Evolutionary conservation across 192 early-diverging fungal genomes (phyloP), one percentile per base, ranked within the genome.

Genomic region (Rhizophagus prolifer): DNA sequence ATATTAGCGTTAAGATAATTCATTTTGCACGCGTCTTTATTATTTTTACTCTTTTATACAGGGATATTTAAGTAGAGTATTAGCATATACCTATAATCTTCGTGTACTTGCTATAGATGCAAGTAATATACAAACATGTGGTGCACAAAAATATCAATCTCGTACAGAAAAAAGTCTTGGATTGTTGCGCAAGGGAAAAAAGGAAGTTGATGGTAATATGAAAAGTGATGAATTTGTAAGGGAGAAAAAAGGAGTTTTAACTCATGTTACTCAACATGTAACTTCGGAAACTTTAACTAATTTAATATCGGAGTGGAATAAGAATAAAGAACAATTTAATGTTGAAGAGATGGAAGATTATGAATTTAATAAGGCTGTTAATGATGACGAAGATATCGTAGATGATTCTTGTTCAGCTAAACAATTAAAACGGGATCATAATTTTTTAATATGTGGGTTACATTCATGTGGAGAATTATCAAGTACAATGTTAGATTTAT

Each of bases 401-500:
- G 50, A 16, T 30, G 26, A 10, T 1, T 13, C 31, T 21, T 31
- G 38, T 16, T 61, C 54, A 25, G 26, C n/a, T 10, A 38, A 77
- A 2, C n/a, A 30, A 2, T 30, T 60, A 10, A 64, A 77, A 30
- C 75, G 63, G 7, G 75, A 63, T 13, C 63, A 81, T 14, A 44
- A 77, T 9, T 96, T 91, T 91, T 81, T 94, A 70, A 82, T 95
- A 1, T 94, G 92, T 71, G 94, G 95, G 10, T 83, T 95, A 10
- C 94, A 97, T 75, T 86, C 94, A 0, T 97, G 95, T 76, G 95
- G 95, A 9, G 91, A 96, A 75, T 79, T 97, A 69, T 87, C 91
- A 5, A 89, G 90, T 58, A 88, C 89, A 1, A 89, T 94, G 75
- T 85, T 96, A 10, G 83, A 87, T 58, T 77, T 88, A 26, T 94